Base-by-base conservation (phyloP, 2,329 filamentous ascomycete genomes). In the Tolypocladium amazonense region DNA sequence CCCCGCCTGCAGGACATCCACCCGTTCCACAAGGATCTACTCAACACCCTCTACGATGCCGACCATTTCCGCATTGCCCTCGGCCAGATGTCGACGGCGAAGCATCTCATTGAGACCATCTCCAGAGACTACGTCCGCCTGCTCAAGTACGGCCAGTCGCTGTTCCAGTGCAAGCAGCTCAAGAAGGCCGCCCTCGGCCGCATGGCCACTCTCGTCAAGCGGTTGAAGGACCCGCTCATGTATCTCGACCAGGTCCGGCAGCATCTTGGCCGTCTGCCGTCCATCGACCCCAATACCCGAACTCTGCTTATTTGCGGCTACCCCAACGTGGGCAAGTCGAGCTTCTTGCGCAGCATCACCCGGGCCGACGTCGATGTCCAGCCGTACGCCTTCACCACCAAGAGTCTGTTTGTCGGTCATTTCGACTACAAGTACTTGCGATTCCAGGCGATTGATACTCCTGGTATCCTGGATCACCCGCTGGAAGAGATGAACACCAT, bases 401-500 rank as follows among this genome's bases (percentile, higher is more conserved):
- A 97, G 83, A 92, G 88, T 67, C 81, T 99, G 69, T 99, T 97
- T 71, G 93, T 97, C 37, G 94, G 94, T 61, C 94, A 99, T 77
- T 97, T 97, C 72, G 92, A 96, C 77, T 96, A 95, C 81, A 96
- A 96, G 77, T 75, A 75, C 59, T 65, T 75, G 60, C 73, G 76
- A 41, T 82, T 82, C 71, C 79, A 81, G 78, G 92, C 92, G 35
- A 97, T 99, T 67, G 94, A 99, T 76, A 99, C 94, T 14, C 93
- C 93, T n/a, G 94, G 94, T 81, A 96, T 99, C 66, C 79, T 99
- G 62, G 94, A 99, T 69, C 94, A 99, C 73, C 92, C 93, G 41
- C 85, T 99, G 11, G 94, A 97, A 77, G 94, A 97, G 79, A 99
- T 97, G 94, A 96, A 97, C 78, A 97, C 94, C 4, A 99, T 99